Percentiles rank a stretch among this genome's conserved stretches.
These are phyloP conservation scores for Dictyostelium purpureum DNA, from an alignment of 78 protist genomes.

Conservation along the genomic window DNA sequence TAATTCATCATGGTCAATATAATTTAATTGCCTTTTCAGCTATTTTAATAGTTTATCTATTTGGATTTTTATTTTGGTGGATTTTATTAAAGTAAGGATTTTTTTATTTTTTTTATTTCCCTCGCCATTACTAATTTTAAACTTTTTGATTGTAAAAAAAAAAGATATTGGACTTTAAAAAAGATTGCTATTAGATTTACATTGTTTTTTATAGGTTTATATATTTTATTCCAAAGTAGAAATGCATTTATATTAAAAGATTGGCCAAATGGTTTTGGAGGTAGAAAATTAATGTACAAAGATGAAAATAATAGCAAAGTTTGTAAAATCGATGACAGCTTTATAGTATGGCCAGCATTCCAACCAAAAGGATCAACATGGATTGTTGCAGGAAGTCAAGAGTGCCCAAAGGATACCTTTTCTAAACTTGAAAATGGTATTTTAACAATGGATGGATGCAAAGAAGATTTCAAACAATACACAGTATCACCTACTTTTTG, in stretches of 20 bases:
- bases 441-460: background rate
- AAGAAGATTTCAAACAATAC: background rate
- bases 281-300: slow-evolving; percentile 11
- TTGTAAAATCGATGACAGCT: background rate
- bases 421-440: background rate
- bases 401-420: slow-evolving; percentile 12
- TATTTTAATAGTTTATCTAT: slow-evolving; percentile 1
- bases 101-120: background rate
- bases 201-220: background rate
- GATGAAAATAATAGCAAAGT: slow-evolving; percentile 2
- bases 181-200: background rate
- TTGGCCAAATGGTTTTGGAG: slow-evolving; percentile 58
- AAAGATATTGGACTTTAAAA: slow-evolving; percentile 35
- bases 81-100: slow-evolving; percentile 26
- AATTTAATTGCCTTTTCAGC: slow-evolving; percentile 28
- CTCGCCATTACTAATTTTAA: no score
- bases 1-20: slow-evolving; percentile 58
- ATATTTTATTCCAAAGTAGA: background rate
- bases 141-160: background rate
- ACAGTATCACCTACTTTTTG: background rate
- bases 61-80: slow-evolving; percentile 19
- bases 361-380: slow-evolving; percentile 29
- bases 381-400: background rate
- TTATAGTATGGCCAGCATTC: slow-evolving; percentile 65
- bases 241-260: background rate